These are phyloP conservation scores for Kwoniella europaea DNA, from an alignment of 768 basidiomycete species.

Conservation along the genomic window DNA sequence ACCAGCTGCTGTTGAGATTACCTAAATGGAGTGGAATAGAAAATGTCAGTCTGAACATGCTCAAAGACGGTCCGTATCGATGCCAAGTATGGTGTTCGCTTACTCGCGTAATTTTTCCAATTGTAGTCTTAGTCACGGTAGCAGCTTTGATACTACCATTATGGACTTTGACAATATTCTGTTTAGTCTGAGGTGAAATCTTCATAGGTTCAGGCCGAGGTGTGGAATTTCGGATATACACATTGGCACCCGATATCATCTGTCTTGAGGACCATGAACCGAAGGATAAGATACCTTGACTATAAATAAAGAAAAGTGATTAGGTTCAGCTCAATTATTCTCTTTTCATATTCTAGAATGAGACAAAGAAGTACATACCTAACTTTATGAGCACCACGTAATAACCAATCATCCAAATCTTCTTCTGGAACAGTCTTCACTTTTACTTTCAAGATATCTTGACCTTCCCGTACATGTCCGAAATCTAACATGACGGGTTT, in stretches of 20 bases:
- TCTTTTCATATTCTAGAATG: too few species aligned
- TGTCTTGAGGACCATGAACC: slow-evolving; percentile 70
- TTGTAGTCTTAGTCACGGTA: slow-evolving; percentile 69
- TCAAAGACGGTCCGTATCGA: too few species aligned
- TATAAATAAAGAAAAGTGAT: slow-evolving; percentile 42
- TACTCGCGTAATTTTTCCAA: slow-evolving; percentile 65
- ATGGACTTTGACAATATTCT: slow-evolving; percentile 68
- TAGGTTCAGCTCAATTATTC: too few species aligned
- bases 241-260: slow-evolving; percentile 67
- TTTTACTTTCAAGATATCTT: slow-evolving; percentile 62
- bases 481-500: slow-evolving; percentile 74
- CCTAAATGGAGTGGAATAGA: slow-evolving; percentile 20
- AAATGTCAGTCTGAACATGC: background rate
- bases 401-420: slow-evolving; percentile 70
- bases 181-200: slow-evolving; percentile 68
- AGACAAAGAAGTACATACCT: slow-evolving; percentile 62
- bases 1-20: slow-evolving; percentile 43
- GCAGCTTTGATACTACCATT: slow-evolving; percentile 71
- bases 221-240: slow-evolving; percentile 67
- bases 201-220: slow-evolving; percentile 65
- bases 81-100: slow-evolving; percentile 18
- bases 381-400: slow-evolving; percentile 66
- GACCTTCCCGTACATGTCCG: slow-evolving; percentile 61
- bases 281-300: slow-evolving; percentile 71
- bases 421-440: slow-evolving; percentile 70